Evolutionary conservation across 768 basidiomycete species (phyloP), one percentile per base, ranked within the genome.

Genomic region (Leccinum boreale): DNA sequence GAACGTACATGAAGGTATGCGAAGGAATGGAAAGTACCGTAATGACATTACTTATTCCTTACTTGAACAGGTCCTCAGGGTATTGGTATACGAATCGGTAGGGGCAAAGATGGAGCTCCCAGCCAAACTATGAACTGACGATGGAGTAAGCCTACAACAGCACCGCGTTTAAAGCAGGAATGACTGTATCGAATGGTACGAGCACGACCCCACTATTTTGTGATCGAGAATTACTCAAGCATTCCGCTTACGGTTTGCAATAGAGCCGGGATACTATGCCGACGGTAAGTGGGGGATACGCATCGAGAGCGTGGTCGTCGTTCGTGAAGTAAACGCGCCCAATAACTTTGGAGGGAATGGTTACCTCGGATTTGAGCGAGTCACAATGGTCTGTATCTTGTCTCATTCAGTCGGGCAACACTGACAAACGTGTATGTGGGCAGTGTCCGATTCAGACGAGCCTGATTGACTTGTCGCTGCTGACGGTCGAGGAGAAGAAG

Each of bases 281-380:
- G 94, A 98, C 64, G 96, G 94, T 2, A 76, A 80, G 47, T 98
- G 87, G 66, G 96, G 95, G 2, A 93, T 98, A 65, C 86, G 97
- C 4, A 92, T 96, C 64, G 96, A 99, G 75, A 94, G 84, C 71
- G 81, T 98, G 45, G 85, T 94, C 21, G 77, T 96, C 19, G 89
- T 96, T 4, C 79, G 82, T 50, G 81, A 86, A 46, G 86, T 74
- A 10, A 71, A 87, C 53, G 93, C 92, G 1, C 82, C 85, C 55
- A 81, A 92, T 67, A 81, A 82, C 61, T 98, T 95, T 69, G 93
- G 91, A 1, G 81, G 86, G 28, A 83, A 85, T 19, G 91, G 88
- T 2, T 98, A 85, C 73, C 80, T 97, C 29, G 81, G 85, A 3
- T 90, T 96, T 60, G 96, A 98, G 73, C 78, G 81, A 55, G 79